A percentile compares a stretch with the other conserved stretches of the same genome.
Conservation (phyloP, 495 filamentous ascomycete genomes). For the Xylona heveae region DNA sequence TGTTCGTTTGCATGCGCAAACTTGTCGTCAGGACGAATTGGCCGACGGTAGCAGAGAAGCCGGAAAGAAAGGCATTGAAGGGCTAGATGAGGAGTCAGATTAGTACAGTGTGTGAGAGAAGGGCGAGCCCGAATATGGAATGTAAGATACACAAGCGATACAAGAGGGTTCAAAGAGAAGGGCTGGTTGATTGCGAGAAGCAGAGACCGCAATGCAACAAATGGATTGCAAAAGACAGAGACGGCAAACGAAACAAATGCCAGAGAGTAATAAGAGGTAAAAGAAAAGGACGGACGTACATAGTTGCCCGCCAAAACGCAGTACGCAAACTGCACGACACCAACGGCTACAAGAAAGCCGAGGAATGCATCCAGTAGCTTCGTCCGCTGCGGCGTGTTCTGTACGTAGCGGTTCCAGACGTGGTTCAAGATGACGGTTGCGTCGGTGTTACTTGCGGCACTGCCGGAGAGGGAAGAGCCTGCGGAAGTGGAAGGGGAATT, state of each 20-base stretch:
- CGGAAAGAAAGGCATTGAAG: conserved; percentile 94
- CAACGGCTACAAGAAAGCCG: conserved; percentile 69
- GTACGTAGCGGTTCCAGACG: conserved; percentile 54
- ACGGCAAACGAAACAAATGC: too few relatives aligned
- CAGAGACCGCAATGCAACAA: too few relatives aligned
- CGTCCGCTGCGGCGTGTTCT: conserved; percentile 67
- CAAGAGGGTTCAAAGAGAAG: too few relatives aligned
- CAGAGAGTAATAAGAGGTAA: not conserved
- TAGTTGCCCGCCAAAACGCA: conserved; percentile 88
- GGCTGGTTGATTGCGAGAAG: too few relatives aligned
- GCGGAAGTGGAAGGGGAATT: conserved; percentile 10
- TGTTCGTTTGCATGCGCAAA: conserved; percentile 82
- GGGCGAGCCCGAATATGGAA: too few relatives aligned
- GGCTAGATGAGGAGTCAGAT: too few relatives aligned
- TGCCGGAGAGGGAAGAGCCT: conserved; percentile 24
- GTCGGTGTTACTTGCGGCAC: conserved; percentile 14
- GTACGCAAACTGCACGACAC: conserved; percentile 80
- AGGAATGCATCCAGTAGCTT: conserved; percentile 88
- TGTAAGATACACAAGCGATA: too few relatives aligned
- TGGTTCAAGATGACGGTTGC: conserved; percentile 26
- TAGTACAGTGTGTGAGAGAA: too few relatives aligned
- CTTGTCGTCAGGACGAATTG: conserved; percentile 89
- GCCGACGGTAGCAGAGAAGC: conserved; percentile 85
- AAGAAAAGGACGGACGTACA: conserved; percentile 28
- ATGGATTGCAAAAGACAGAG: too few relatives aligned